These are phyloP conservation scores for Acacia melanoxylon DNA, from an alignment of 306 rosid species.

Conservation along the genomic window DNA sequence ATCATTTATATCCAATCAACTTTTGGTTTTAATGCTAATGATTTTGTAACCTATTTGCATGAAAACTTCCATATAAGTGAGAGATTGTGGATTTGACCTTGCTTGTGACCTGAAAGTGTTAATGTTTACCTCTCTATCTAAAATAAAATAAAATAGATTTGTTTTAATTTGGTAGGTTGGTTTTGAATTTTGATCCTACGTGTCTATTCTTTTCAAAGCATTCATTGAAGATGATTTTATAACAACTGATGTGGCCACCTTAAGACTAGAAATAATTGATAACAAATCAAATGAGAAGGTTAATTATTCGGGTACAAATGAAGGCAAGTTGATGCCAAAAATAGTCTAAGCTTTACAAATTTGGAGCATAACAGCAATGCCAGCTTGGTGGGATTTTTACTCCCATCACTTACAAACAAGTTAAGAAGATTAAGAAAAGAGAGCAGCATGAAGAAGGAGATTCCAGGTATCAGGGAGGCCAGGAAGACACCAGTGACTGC, in stretches of 20 bases:
- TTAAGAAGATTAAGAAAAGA: conserved; percentile 39
- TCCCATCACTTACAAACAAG: neutral
- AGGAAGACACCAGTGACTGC: conserved; percentile 99
- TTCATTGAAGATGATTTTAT: too few relatives aligned
- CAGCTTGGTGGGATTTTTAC: neutral
- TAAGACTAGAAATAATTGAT: neutral
- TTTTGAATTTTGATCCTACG: too few relatives aligned
- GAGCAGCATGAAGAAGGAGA: conserved; percentile 65
- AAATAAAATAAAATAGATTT: too few relatives aligned
- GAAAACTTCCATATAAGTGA: too few relatives aligned
- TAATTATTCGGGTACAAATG: conserved; percentile 9
- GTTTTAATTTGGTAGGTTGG: too few relatives aligned
- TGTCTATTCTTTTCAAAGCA: too few relatives aligned
- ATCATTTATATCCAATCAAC: neutral
- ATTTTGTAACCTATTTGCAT: too few relatives aligned
- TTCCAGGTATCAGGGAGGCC: conserved; percentile 98
- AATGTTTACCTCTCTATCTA: too few relatives aligned
- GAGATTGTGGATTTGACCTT: too few relatives aligned
- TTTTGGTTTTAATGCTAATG: too few relatives aligned
- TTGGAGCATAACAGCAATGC: neutral
- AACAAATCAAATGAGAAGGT: neutral
- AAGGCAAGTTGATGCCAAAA: conserved; percentile 9
- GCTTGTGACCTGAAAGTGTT: too few relatives aligned
- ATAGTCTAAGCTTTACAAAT: neutral
- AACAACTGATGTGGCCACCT: too few relatives aligned